Conservation (phyloP, 495 filamentous ascomycete species). For the Letharia lupina region DNA sequence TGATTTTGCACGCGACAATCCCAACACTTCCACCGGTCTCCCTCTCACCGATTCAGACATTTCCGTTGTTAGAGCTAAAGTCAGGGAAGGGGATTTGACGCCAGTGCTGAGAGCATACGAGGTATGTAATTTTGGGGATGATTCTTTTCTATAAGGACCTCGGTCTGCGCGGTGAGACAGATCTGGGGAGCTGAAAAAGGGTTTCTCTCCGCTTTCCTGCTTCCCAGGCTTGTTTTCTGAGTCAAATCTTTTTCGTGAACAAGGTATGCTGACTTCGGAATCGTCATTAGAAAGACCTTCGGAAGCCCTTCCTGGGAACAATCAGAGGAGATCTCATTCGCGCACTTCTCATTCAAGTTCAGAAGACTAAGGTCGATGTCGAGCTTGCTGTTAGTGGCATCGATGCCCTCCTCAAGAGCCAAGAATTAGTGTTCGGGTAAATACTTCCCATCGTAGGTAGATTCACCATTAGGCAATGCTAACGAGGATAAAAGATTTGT, state of each 20-base stretch:
- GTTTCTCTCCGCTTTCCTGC: neutral
- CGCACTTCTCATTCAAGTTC: constrained; percentile 87
- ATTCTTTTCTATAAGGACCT: neutral
- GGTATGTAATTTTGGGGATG: neutral
- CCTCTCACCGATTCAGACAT: constrained; percentile 51
- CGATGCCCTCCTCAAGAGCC: constrained; percentile 83
- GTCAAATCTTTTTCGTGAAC: neutral
- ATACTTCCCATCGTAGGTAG: constrained; percentile 8
- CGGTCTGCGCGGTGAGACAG: neutral
- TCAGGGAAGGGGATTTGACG: constrained; percentile 86
- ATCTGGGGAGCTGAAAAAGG: neutral
- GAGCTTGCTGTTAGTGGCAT: constrained; percentile 94
- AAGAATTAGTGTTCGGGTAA: constrained; percentile 89
- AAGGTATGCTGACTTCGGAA: neutral
- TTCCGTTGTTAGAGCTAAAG: constrained; percentile 60
- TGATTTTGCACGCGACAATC: constrained; percentile 79
- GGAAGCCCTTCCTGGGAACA: constrained; percentile 68
- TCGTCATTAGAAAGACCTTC: constrained; percentile 50
- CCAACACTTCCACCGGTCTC: constrained; percentile 40
- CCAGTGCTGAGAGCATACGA: constrained; percentile 87
- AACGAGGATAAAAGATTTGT: constrained; percentile 52
- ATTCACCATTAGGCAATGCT: constrained; percentile 17
- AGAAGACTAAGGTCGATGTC: constrained; percentile 98
- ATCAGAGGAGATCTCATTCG: constrained; percentile 79
- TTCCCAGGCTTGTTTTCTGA: neutral